Evolutionary conservation across 202 grass and related monocot genomes (phyloP), one percentile per base, ranked within the genome.

Genomic region (Panicum hallii): DNA sequence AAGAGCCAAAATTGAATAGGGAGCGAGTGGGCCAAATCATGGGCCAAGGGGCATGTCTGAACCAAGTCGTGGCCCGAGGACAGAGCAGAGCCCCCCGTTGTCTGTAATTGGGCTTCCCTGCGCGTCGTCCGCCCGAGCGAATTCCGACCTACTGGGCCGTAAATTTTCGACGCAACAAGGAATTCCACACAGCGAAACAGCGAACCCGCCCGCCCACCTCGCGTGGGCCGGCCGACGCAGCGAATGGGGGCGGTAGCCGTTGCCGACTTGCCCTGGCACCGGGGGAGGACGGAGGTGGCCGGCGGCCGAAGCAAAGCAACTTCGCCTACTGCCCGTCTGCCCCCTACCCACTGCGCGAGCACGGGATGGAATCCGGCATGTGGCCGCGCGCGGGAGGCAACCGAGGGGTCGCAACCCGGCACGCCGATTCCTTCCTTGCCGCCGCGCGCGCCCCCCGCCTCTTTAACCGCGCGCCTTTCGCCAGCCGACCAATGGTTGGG

Each of bases 361-460:
- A 34, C 63, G 49, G 38, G 23, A 80, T 78, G 89, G 89, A 88
- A 88, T 91, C 85, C 41, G 12, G 19, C 36, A 40, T 43, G 75
- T 70, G 80, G 36, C 13, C 57, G 50, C 79, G 46, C 53, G 34
- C 9, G 53, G 68, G 69, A 83, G 79, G 88, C 73, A 85, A 83
- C 53, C 79, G 46, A 13, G 0, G 40, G 6, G 5, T 32, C 41
- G 14, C 50, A 13, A 12, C 22, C 14, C 28, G 17, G 30, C 66
- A 57, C 28, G 41, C 62, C 60, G 85, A 88, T 91, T 88, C 89
- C 89, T 91, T 91, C 65, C 89, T 49, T 86, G 74, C 75, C 11
- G 63, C 76, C 30, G 60, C 76, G 7, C 63, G 64, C 45, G 44
- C 36, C 79, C 50, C 13, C 13, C 22, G 15, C 67, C 72, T 57